Evolutionary conservation across 495 filamentous ascomycete genomes (phyloP), one percentile per base, ranked within the genome.

Genomic region (Cercophora newfieldiana): DNA sequence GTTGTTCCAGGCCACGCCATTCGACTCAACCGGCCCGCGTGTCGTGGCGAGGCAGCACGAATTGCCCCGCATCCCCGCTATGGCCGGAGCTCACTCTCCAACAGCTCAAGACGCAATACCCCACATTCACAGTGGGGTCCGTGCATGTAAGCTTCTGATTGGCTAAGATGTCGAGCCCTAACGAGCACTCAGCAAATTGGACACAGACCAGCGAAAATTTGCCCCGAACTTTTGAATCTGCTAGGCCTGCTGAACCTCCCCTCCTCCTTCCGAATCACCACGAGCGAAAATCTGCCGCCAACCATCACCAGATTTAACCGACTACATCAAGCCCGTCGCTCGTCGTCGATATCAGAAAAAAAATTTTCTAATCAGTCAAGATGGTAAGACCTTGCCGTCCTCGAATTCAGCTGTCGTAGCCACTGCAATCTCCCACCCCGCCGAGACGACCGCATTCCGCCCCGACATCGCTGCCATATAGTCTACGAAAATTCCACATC

Each of bases 361-460:
- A 72, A 58, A 71, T 61, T 65, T 65, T 59, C 30, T 70, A 69
- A 80, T 80, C 77, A 80, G 76, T 79, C 82, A 87, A 84, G 74
- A 87, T 87, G 84, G 84, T 87, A 81, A 87, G 84, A 64, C 31
- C 60, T 65, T 60, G 62, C 65, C 60, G 54, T 67, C 72, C 53
- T 66, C 71, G 69, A n/a, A 72, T 69, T 72, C 69, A 63, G 28
- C 60, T 58, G 64, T 66, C 61, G 50, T 37, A 64, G 21, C 51
- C 57, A 49, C 66, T 60, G 57, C 58, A 28, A 44, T 44, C 30
- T 26, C 22, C 57, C 37, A 25, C 58, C 33, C 28, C 48, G 48
- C 25, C 54, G 49, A 64, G 64, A 33, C 61, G 61, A 59, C 63
- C 55, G 70, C 64, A 55, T 57, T 59, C 29, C 58, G 56, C 65